Evolutionary conservation across 768 basidiomycete species (phyloP).

Genomic region (Flagelloscypha sp.): DNA sequence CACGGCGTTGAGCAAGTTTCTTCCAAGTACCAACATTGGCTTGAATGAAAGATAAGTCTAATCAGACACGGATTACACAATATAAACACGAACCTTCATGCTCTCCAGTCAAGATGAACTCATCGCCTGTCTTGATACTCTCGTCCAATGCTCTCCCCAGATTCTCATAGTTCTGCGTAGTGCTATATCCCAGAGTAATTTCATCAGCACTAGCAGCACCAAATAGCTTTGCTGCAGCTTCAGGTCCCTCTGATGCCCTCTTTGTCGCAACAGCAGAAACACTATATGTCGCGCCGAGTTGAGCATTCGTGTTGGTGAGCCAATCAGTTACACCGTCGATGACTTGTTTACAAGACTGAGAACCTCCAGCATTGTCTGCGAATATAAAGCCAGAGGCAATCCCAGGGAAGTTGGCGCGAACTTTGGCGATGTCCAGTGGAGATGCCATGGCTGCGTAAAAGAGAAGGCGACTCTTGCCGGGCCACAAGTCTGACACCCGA

Average conservation of each 20-base stretch:
- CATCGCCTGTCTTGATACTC: constrained; percentile 51
- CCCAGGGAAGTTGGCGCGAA: constrained; percentile 56
- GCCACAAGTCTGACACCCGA: too few species aligned
- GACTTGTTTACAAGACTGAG: constrained; percentile 48
- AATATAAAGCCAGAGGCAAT: constrained; percentile 53
- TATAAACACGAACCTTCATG: constrained; percentile 53
- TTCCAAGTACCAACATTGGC: constrained; percentile 77
- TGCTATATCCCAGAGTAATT: constrained; percentile 58
- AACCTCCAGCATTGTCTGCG: constrained; percentile 74
- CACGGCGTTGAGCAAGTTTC: constrained; percentile 51
- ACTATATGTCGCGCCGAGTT: constrained; percentile 64
- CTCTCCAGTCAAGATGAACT: constrained; percentile 72
- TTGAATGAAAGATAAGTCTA: constrained; percentile 16
- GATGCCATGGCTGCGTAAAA: constrained; percentile 10
- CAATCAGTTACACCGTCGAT: constrained; percentile 60
- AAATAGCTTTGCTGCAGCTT: constrained; percentile 49
- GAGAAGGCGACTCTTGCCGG: too few species aligned
- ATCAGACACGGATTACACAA: not conserved
- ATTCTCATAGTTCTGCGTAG: constrained; percentile 64
- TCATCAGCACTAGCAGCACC: constrained; percentile 57
- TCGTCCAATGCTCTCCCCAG: constrained; percentile 53
- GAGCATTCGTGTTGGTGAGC: constrained; percentile 63
- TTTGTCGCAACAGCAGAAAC: constrained; percentile 45
- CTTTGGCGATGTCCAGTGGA: constrained; percentile 39
- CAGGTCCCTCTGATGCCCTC: constrained; percentile 41